phyloP scores from a whole-genome alignment of 1,139 yeast genomes.

The Maudiozyma humilis region DNA sequence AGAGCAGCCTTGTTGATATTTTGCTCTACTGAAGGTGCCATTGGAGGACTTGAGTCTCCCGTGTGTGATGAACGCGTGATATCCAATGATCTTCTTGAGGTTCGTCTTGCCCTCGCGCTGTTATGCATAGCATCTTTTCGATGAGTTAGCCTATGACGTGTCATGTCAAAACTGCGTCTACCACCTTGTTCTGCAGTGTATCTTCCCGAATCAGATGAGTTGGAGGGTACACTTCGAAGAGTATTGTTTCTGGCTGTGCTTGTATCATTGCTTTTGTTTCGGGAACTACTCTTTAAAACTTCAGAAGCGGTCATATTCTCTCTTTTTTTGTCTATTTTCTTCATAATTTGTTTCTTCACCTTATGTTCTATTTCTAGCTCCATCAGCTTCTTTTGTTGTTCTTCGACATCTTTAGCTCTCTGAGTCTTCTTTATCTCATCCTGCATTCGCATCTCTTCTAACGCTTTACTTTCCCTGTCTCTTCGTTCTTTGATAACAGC shows the following conservation, averaged over 20 bases:
- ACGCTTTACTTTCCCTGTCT: conserved; percentile 11
- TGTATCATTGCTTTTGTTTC: conserved; percentile 8
- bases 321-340: conserved; percentile 14
- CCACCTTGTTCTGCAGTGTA: background rate
- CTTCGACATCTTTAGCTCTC: conserved; percentile 11
- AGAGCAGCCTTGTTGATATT: conserved; percentile 6
- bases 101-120: background rate
- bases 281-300: background rate
- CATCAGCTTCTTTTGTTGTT: conserved; percentile 18
- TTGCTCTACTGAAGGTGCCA: background rate
- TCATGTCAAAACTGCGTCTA: conserved; percentile 14
- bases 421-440: conserved; percentile 6
- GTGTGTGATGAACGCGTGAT: background rate
- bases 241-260: background rate
- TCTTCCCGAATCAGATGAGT: background rate
- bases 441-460: conserved; percentile 8
- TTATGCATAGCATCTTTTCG: conserved; percentile 1
- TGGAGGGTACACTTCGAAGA: background rate
- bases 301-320: background rate
- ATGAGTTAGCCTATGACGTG: conserved; percentile 4
- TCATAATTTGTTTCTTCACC: conserved; percentile 20
- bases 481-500: conserved; percentile 17
- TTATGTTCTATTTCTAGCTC: conserved; percentile 23
- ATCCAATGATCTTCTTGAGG: conserved; percentile 4
- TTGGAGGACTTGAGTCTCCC: background rate